Evolutionary conservation across 139 green algal genomes (phyloP).

Genomic region (Chlamydomonas eustigma): DNA sequence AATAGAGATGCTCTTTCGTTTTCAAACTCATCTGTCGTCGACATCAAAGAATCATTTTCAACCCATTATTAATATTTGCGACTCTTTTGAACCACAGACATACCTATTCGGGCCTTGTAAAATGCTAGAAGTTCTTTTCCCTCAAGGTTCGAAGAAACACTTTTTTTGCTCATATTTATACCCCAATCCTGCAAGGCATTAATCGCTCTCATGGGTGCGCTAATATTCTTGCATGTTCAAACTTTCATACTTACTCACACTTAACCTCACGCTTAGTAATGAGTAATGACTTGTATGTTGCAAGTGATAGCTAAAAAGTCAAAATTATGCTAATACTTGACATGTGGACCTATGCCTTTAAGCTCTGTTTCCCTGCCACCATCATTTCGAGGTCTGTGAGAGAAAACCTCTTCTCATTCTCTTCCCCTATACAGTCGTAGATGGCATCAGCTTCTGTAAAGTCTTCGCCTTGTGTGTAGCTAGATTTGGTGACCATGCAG

Average conservation of each 20-base stretch:
- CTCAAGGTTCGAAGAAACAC: no score
- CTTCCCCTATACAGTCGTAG: conserved; percentile 82
- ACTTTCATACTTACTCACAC: no score
- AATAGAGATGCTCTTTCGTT: conserved; percentile 67
- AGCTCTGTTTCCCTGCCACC: not conserved
- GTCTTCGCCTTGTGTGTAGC: conserved; percentile 63
- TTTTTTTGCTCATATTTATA: no score
- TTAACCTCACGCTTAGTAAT: no score
- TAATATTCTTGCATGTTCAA: no score
- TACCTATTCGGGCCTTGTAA: conserved; percentile 51
- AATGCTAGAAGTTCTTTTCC: conserved; percentile 35
- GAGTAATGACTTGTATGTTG: no score
- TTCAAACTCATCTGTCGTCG: conserved; percentile 69
- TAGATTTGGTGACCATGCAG: conserved; percentile 79
- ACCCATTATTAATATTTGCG: no score
- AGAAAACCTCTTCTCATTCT: conserved; percentile 66
- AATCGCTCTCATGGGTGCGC: no score
- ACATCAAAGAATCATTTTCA: not conserved
- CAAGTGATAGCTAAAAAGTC: no score
- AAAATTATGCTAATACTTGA: no score
- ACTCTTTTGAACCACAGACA: not conserved
- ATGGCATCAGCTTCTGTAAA: conserved; percentile 62
- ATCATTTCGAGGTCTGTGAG: conserved; percentile 50
- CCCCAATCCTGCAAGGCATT: no score
- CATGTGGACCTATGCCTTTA: no score